phyloP scores from a whole-genome alignment of 768 basidiomycete genomes.

The Lentinus brumalis region DNA sequence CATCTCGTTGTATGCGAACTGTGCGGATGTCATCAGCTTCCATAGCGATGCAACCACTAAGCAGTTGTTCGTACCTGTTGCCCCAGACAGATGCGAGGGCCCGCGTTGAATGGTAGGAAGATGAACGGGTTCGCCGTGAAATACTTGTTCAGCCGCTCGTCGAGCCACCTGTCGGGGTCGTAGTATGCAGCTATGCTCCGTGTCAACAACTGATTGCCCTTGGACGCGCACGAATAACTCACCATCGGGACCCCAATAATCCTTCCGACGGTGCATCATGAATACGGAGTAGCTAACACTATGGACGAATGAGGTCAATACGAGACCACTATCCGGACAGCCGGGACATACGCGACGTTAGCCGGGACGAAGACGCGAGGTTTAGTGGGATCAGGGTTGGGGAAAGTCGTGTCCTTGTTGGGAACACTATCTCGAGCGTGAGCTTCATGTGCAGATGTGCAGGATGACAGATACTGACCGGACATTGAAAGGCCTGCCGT shows the following conservation, averaged over 20 bases:
- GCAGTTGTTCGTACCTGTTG: slow-evolving; percentile 36
- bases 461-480: slow-evolving; percentile 15
- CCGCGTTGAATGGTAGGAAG: slow-evolving; percentile 70
- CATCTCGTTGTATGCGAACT: slow-evolving; percentile 60
- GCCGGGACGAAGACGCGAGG: slow-evolving; percentile 33
- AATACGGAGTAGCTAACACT: slow-evolving; percentile 31
- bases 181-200: slow-evolving; percentile 40
- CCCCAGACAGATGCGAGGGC: slow-evolving; percentile 64
- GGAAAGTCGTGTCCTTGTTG: slow-evolving; percentile 25
- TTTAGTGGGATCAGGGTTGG: slow-evolving; percentile 23
- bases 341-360: slow-evolving; percentile 28
- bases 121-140: slow-evolving; percentile 64
- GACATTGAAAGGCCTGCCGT: slow-evolving; percentile 30
- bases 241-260: slow-evolving; percentile 61
- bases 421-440: slow-evolving; percentile 13
- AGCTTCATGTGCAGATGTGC: neutral
- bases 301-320: neutral
- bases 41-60: neutral
- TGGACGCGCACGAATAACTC: neutral
- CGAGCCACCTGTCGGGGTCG: slow-evolving; percentile 68
- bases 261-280: slow-evolving; percentile 42
- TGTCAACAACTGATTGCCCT: neutral
- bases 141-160: slow-evolving; percentile 54
- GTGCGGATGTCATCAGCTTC: neutral
- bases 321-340: slow-evolving; percentile 21